Conservation (phyloP, 495 filamentous ascomycete genomes). For the Jackrogersella minutella region DNA sequence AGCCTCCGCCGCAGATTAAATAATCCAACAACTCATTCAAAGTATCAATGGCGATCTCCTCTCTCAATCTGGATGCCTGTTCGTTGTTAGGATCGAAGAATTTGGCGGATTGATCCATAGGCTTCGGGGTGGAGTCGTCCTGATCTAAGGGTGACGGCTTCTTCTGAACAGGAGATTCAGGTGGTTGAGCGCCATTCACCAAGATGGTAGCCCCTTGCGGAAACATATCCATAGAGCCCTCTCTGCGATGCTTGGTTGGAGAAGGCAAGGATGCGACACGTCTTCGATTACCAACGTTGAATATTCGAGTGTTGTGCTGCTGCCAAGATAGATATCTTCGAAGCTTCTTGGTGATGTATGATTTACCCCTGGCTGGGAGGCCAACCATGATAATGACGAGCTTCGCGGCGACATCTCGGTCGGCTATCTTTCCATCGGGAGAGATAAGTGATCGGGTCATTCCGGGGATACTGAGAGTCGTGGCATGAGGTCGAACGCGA, state of each 20-base stretch:
- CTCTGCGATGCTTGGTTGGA: conserved; percentile 39
- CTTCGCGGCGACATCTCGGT: conserved; percentile 92
- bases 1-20: conserved; percentile 79
- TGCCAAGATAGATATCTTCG: conserved; percentile 96
- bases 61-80: conserved; percentile 80
- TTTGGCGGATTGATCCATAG: conserved; percentile 84
- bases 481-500: conserved; percentile 73
- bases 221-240: conserved; percentile 46
- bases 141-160: conserved; percentile 13
- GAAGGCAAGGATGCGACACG: conserved; percentile 69
- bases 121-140: conserved; percentile 47
- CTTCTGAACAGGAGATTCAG: conserved; percentile 43
- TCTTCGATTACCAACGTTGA: conserved; percentile 94
- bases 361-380: conserved; percentile 92
- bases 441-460: conserved; percentile 94
- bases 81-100: conserved; percentile 96
- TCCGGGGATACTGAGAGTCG: conserved; percentile 83
- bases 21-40: conserved; percentile 91
- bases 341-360: conserved; percentile 98
- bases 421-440: conserved; percentile 90
- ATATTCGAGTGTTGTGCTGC: conserved; percentile 92
- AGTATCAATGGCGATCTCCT: conserved; percentile 91
- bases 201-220: conserved; percentile 59
- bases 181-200: conserved; percentile 51
- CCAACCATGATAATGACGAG: conserved; percentile 99